Evolutionary conservation across 2,329 filamentous ascomycete genomes (phyloP).

Genomic region (Aspergillus fructus): DNA sequence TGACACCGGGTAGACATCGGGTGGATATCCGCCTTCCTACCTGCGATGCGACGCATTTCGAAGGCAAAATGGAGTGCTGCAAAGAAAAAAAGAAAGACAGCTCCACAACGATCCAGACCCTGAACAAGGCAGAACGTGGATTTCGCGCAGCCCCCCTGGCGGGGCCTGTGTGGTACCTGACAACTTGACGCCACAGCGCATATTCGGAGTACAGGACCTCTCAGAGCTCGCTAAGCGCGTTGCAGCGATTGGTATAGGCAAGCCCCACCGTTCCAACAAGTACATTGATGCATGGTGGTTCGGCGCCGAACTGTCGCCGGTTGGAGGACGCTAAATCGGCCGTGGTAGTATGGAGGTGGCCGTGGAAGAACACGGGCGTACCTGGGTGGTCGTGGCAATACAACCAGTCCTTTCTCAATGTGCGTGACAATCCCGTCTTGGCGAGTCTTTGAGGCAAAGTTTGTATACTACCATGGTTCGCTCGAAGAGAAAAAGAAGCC

Average conservation of each 20-base stretch:
- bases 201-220: neutral
- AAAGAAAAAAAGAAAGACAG: neutral
- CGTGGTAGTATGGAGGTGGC: neutral
- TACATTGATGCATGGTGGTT: neutral
- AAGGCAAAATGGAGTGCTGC: slow-evolving; percentile 7
- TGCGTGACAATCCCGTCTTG: slow-evolving; percentile 1
- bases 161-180: slow-evolving; percentile 6
- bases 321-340: neutral
- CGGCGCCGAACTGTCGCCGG: neutral
- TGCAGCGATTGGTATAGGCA: neutral
- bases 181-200: slow-evolving; percentile 3
- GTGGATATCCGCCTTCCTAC: neutral
- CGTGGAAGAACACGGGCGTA: slow-evolving; percentile 1
- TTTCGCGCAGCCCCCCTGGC: slow-evolving; percentile 6
- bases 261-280: neutral
- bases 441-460: slow-evolving; percentile 3
- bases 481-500: neutral
- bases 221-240: neutral
- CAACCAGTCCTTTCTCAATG: no score
- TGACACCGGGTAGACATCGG: neutral
- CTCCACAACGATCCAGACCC: slow-evolving; percentile 12
- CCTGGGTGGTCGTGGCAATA: slow-evolving; percentile 1
- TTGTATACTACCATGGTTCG: slow-evolving; percentile 2
- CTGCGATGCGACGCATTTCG: neutral
- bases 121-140: neutral